Base-by-base conservation (phyloP, 805 yeast genomes). In the Metschnikowia aberdeeniae region DNA sequence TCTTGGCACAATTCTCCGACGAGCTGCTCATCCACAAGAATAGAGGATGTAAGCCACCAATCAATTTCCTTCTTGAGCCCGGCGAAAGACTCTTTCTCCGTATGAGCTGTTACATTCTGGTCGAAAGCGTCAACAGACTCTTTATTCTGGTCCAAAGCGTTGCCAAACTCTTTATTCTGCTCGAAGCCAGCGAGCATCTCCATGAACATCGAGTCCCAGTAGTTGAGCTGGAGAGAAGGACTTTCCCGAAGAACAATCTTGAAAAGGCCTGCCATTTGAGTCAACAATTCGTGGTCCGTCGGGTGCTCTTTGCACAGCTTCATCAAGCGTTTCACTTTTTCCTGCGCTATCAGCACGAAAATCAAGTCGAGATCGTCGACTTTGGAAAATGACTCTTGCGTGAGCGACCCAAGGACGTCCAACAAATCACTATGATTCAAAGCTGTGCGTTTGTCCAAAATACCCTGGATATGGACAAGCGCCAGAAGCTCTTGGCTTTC, bases 31-130 rank as follows among this genome's bases (percentile, higher is more conserved):
- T 53, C 42, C 30, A 53, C 45, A 4, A 53, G 30, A 34, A 44
- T 42, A 6, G 52, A 49, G 2, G 57, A 53, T 13, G 36, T 46
- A 19, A 51, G 40, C 57, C 54, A 53, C 38, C 48, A 46, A n/a
- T 41, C 28, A 10, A 53, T 12, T 13, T 42, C 44, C 20, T 35
- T 29, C 34, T 28, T 37, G 28, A 37, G 33, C 12, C 22, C 40
- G 6, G 40, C 17, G 7, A 37, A 26, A 8, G 6, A 34, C 8
- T 35, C 11, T 8, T 37, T 24, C 4, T 12, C 37, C n/a, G 20
- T 11, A 14, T 9, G 8, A 3, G 11, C 36, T 10, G 20, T 12
- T 6, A 27, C 20, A 3, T 29, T 20, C 31, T 3, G 26, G 8
- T 22, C 26, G 26, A 7, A 22, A 22, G 26, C 26, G 8, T 3